Percentiles rank a stretch among this genome's conserved stretches.
Conservation (phyloP, 495 filamentous ascomycete species). For the Trichoderma reesei region DNA sequence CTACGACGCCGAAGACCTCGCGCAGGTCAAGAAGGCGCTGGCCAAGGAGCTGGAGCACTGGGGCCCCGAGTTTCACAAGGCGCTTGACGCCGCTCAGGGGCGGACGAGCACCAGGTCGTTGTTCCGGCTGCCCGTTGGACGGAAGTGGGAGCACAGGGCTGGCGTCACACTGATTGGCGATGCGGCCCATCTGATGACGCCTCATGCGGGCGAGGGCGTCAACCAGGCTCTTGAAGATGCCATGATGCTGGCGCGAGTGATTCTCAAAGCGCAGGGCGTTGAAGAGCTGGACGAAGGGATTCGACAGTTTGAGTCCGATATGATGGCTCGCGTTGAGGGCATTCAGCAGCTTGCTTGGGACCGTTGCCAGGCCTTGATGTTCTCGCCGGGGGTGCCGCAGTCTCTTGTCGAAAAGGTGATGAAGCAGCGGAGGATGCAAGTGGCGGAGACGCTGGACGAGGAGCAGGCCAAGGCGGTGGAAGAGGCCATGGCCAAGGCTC, state of each 20-base stretch:
- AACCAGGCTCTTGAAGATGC: constrained; percentile 49
- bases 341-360: constrained; percentile 25
- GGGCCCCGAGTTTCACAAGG: constrained; percentile 20
- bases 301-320: constrained; percentile 23
- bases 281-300: constrained; percentile 22
- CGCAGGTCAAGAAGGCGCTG: constrained; percentile 19
- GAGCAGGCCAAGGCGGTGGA: background rate
- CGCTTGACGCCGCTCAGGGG: constrained; percentile 17
- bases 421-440: background rate
- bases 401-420: constrained; percentile 12
- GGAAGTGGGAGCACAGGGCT: constrained; percentile 35
- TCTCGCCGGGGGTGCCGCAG: constrained; percentile 15
- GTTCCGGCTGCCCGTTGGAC: constrained; percentile 44
- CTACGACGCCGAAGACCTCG: constrained; percentile 20
- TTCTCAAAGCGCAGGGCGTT: constrained; percentile 18
- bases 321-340: constrained; percentile 24
- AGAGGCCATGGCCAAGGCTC: background rate
- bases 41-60: constrained; percentile 22
- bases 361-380: constrained; percentile 22
- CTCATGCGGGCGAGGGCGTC: constrained; percentile 53
- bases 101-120: constrained; percentile 25
- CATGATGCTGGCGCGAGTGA: constrained; percentile 36
- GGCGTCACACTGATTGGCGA: constrained; percentile 50
- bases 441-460: background rate
- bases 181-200: constrained; percentile 54